These are phyloP conservation scores for Hericium alpestre DNA, from an alignment of 768 basidiomycete genomes.

Conservation along the genomic window DNA sequence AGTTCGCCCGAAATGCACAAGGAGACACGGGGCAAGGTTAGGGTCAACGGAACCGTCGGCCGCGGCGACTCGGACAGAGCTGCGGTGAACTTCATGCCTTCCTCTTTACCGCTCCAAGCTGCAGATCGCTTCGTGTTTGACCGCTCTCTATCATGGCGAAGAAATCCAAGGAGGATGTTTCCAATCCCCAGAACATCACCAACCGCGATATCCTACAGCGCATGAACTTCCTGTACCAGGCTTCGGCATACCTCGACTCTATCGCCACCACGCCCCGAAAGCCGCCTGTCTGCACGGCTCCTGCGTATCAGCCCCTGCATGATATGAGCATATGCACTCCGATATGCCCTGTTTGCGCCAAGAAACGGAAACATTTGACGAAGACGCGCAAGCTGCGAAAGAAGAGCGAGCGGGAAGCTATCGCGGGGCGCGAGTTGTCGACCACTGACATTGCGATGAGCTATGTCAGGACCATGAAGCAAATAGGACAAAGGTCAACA, in stretches of 20 bases:
- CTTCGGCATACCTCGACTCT: conserved; percentile 50
- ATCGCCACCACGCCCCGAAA: conserved; percentile 15
- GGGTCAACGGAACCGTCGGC: no score
- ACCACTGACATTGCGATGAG: conserved; percentile 48
- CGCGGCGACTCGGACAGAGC: no score
- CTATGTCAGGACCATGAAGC: conserved; percentile 57
- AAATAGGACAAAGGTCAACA: conserved; percentile 64
- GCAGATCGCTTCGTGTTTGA: no score
- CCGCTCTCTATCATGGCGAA: conserved; percentile 44
- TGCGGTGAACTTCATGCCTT: no score
- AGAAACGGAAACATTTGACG: no score
- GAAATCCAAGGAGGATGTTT: conserved; percentile 42
- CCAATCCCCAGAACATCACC: conserved; percentile 44
- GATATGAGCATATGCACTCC: background rate
- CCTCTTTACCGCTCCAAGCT: no score
- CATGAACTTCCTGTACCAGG: conserved; percentile 80
- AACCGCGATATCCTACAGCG: conserved; percentile 76
- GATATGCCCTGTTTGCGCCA: no score
- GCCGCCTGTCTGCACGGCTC: background rate
- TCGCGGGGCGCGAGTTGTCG: conserved; percentile 20
- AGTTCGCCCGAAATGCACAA: no score
- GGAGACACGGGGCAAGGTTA: no score
- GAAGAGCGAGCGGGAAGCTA: conserved; percentile 2
- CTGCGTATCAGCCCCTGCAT: background rate
- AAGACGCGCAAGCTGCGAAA: background rate